A percentile compares a stretch with the other conserved stretches of the same genome.
Evolutionary conservation across 176 grass and related monocot genomes (phyloP).

Genomic region (Stipa capillata): DNA sequence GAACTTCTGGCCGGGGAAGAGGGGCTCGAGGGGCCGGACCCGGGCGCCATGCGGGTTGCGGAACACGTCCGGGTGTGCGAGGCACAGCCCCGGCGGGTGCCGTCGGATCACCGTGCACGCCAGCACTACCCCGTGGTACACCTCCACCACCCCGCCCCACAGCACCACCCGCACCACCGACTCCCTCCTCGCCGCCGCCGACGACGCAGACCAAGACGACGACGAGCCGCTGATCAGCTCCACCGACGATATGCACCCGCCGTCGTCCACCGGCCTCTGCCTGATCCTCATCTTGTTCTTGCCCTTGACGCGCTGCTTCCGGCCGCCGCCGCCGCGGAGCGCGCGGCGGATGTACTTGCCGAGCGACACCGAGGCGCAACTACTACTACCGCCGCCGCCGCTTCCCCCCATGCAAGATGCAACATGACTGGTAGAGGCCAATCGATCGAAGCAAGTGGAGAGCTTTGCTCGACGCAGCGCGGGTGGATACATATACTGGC

Average conservation of each 20-base stretch:
- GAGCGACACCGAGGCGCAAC: background rate
- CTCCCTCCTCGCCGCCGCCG: background rate
- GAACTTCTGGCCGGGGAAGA: conserved; percentile 59
- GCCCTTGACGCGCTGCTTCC: background rate
- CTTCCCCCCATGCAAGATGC: too few species aligned
- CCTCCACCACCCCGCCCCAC: conserved; percentile 35
- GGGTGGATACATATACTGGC: background rate
- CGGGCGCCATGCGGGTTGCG: conserved; percentile 41
- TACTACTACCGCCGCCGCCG: background rate
- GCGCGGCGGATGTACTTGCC: conserved; percentile 11
- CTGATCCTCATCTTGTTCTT: background rate
- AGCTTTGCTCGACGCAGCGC: background rate
- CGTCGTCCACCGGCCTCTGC: too few species aligned
- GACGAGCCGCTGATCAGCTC: background rate
- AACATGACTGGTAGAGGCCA: too few species aligned
- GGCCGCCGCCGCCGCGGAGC: background rate
- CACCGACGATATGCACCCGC: background rate
- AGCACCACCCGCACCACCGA: conserved; percentile 51
- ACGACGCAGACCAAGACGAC: background rate
- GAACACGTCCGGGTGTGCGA: conserved; percentile 54
- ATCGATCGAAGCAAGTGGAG: background rate
- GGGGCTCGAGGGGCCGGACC: conserved; percentile 18
- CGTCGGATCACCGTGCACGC: conserved; percentile 41
- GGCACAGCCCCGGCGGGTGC: conserved; percentile 48
- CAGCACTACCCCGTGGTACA: conserved; percentile 34